Base-by-base conservation (phyloP, 2,329 filamentous ascomycete genomes). In the Ophiocordyceps camponoti-saundersi region DNA sequence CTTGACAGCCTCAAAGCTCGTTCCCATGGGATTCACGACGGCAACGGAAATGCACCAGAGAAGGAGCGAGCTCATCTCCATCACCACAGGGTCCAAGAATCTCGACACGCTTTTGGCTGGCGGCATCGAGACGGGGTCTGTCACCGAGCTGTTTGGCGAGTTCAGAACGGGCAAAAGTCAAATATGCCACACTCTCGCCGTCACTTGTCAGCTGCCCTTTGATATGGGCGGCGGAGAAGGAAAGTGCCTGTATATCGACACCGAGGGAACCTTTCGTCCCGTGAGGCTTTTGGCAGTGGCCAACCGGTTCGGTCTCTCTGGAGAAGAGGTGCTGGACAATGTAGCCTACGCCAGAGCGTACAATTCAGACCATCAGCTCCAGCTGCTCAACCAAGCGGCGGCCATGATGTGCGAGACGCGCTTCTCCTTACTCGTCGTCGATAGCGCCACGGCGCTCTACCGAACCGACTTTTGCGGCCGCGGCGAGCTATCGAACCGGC, bases 391-490 rank as follows among this genome's bases (percentile, higher is more conserved):
- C 57, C 90, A 96, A 63, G 93, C 92, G 3, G 84, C 92, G 2
- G 80, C 88, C 51, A 98, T 98, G 92, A 98, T 98, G 93, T 95
- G 89, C 48, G 93, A 98, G 68, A 98, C 92, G 0, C 80, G 92
- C 4, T 98, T 98, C 64, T 96, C 92, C 3, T 75, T 98, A 10
- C 79, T 98, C 45, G 80, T 98, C 44, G 92, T 98, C 48, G 92
- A 98, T 65, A 95, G 88, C 48, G 93, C 93, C 15, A 98, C 92
- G 0, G 83, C 90, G 2, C 75, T 98, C 3, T 98, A 98, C 65
- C 80, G 92, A 54, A 98, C 92, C 0, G 92, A 98, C 59, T 98
- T 96, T 65, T 79, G 88, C 52, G 92, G 92, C n/a, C 83, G 92
- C 63, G 93, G 92, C 49, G 92, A 98, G 65, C 75, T 98, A 30